A percentile compares a stretch with the other conserved stretches of the same genome.
phyloP scores from a whole-genome alignment of 2,329 filamentous ascomycete genomes.

The Sporothrix brunneoviolacea region DNA sequence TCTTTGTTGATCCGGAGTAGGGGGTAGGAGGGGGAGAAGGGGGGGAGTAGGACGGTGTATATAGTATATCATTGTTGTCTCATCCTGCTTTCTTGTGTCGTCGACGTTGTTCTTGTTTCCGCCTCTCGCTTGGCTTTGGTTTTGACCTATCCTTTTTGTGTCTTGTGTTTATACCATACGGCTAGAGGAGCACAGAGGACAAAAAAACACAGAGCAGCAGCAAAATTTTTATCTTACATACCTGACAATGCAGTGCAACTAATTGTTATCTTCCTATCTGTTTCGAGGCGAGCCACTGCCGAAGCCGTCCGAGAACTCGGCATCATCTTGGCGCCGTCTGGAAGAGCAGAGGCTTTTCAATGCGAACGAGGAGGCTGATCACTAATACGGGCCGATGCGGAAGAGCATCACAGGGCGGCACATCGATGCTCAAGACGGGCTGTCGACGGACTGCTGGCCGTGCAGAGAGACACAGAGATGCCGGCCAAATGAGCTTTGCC shows the following conservation, averaged over 20 bases:
- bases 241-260: background rate
- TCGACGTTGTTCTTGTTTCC: background rate
- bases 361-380: no score
- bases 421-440: no score
- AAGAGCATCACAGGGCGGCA: no score
- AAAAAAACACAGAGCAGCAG: background rate
- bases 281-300: no score
- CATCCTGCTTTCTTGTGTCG: background rate
- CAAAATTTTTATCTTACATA: background rate
- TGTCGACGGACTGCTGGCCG: no score
- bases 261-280: background rate
- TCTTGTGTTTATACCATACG: background rate
- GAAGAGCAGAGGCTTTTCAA: no score
- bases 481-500: no score
- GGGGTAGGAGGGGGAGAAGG: background rate
- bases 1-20: slow-evolving; percentile 38
- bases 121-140: background rate
- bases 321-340: no score
- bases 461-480: no score
- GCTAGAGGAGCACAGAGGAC: slow-evolving; percentile 2
- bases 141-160: background rate
- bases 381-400: no score
- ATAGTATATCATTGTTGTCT: background rate
- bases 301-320: no score
- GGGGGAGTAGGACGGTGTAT: background rate